Base-by-base conservation (phyloP, 2,329 filamentous ascomycete genomes). In the Cylindrodendrum hubeiense region DNA sequence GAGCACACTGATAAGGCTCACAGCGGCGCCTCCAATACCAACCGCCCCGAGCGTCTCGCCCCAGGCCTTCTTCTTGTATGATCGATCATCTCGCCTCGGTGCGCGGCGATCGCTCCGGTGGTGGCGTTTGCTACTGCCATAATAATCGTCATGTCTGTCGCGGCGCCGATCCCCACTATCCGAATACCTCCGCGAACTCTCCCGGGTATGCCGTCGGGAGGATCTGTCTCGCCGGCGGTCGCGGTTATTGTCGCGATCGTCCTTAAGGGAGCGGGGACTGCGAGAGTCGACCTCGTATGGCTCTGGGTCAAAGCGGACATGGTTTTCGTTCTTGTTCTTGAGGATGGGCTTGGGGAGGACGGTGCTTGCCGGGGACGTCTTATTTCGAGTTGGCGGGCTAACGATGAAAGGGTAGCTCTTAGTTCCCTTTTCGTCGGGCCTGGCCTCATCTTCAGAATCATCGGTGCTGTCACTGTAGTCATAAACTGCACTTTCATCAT, bases 11-110 rank as follows among this genome's bases (percentile, higher is more conserved):
- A 90, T 71, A 65, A 90, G 76, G 57, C 86, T 89, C 3, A 85
- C 87, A 0, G 89, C 88, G 0, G 87, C 88, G 10, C 88, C 87
- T 4, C 88, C 88, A 30, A 91, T 86, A 1, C 88, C 85, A 5
- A 87, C 88, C 0, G 86, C 87, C 2, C 84, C 83, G 4, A 90
- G 79, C 17, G 87, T 85, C 67, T 88, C 86, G 51, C 85, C 84
- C 77, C 84, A 84, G 13, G 79, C 79, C 71, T 82, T 84, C 74
- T 81, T 84, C 71, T 77, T 82, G n/a, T 75, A 75, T 1, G 74
- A 60, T 3, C 78, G 77, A 7, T 81, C 78, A 3, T 83, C 79
- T 37, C 75, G 74, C 34, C 74, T 74, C 3, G 83, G 79, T 13
- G 78, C 75, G 13, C 81, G 78, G 44, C 78, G 73, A 8, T 82